Base-by-base conservation (phyloP, 495 filamentous ascomycete species). In the Hyaloscypha variabilis region DNA sequence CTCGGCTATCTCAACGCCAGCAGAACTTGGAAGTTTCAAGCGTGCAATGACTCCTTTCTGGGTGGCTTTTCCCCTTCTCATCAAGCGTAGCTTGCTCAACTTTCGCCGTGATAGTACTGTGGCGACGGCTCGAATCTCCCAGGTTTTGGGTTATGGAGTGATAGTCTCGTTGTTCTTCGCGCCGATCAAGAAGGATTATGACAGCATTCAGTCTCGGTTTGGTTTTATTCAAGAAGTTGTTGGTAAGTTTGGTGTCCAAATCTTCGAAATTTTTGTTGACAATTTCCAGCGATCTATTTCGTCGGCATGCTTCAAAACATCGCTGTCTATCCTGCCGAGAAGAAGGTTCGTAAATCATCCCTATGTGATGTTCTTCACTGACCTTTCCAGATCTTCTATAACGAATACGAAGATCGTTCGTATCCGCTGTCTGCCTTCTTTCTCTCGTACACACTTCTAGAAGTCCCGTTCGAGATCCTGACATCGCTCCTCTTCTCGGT, bases 291-390 rank as follows among this genome's bases (percentile, higher is more conserved):
- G 83, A 88, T 0, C 75, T 90, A 90, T 69, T 91, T 90, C 66
- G 84, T 92, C 8, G 88, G 87, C 10, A 91, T 92, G 89, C 80
- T 91, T 6, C 88, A 91, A 69, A 91, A 91, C 68, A 83, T 91
- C 23, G 85, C 88, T 6, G 79, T 90, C 56, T 92, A 91, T 66
- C 89, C 90, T 4, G 10, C 39, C 14, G 39, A 46, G 13, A 46
- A 46, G 13, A 46, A 46, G 39, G 39, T 19, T 17, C 4, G 10
- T 17, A 10, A 14, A 4, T 4, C 17, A 46, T 46, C 39, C 4
- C 3, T 46, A 4, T 19, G 11, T 4, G 4, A 46, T 19, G 13
- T 46, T 46, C 4, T 19, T 17, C 39, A 46, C 39, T 46, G 39
- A 46, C 39, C 39, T 4, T 1, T 4, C 14, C 4, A 46, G 39